Evolutionary conservation across 345 rosid genomes (phyloP).

Genomic region (Luvunga scandens): DNA sequence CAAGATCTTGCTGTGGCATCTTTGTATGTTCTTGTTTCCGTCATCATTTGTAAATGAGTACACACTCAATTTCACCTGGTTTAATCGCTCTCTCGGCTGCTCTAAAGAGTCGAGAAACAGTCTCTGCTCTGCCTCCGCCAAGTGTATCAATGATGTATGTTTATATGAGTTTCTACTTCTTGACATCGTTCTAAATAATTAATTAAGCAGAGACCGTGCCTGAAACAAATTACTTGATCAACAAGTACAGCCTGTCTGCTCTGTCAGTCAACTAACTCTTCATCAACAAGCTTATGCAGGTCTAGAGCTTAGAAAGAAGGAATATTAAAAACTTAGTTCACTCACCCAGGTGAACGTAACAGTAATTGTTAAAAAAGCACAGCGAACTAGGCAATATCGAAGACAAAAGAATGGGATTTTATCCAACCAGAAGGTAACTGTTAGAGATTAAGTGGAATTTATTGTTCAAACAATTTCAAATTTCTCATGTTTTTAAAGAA

Average conservation of each 20-base stretch:
- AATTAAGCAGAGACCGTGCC: background rate
- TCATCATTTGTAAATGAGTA: slow-evolving; percentile 94
- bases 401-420: background rate
- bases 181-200: background rate
- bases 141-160: background rate
- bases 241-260: background rate
- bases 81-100: background rate
- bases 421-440: background rate
- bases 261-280: background rate
- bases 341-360: too few species aligned
- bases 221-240: background rate
- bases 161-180: background rate
- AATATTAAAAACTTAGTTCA: too few species aligned
- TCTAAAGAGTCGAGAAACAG: too few species aligned
- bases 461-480: slow-evolving; percentile 19
- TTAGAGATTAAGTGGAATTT: slow-evolving; percentile 14
- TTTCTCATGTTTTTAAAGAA: slow-evolving; percentile 31
- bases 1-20: slow-evolving; percentile 76
- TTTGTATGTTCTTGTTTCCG: slow-evolving; percentile 73
- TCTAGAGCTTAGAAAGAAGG: too few species aligned
- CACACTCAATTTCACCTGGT: slow-evolving; percentile 38
- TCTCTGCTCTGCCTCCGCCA: too few species aligned
- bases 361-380: too few species aligned
- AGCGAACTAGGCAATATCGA: too few species aligned
- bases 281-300: background rate